These are phyloP conservation scores for Cryptomeria japonica DNA, from an alignment of 75 land plant species.

Conservation along the genomic window DNA sequence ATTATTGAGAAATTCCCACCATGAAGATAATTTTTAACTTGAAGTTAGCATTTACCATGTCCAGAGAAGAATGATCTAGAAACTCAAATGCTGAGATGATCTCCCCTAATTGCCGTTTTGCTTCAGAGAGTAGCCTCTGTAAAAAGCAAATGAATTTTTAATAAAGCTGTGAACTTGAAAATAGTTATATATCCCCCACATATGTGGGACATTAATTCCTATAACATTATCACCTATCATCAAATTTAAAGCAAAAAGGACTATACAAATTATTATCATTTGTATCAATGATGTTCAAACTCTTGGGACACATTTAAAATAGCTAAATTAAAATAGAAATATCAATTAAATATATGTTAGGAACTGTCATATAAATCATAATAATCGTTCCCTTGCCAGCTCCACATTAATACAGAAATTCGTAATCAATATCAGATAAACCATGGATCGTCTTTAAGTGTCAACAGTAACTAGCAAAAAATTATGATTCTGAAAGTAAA, in stretches of 20 bases:
- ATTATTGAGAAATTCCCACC: neutral
- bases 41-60: conserved; percentile 55
- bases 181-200: neutral
- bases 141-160: conserved; percentile 1
- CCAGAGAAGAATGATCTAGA: conserved; percentile 68
- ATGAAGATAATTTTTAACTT: neutral
- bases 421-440: neutral
- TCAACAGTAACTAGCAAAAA: neutral
- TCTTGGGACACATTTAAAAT: neutral
- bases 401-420: neutral
- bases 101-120: conserved; percentile 83
- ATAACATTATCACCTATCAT: neutral
- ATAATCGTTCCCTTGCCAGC: neutral
- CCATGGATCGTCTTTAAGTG: neutral
- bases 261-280: neutral
- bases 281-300: neutral
- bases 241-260: neutral
- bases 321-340: neutral
- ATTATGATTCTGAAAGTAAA: neutral
- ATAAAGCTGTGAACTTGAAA: neutral
- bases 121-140: conserved; percentile 76
- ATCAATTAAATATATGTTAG: neutral
- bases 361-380: neutral
- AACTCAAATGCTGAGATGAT: conserved; percentile 97
- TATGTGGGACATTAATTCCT: neutral